Percentiles rank a stretch among this genome's conserved stretches.
These are phyloP conservation scores for Cordyceps fumosorosea DNA, from an alignment of 2,329 filamentous ascomycete genomes.

Conservation along the genomic window DNA sequence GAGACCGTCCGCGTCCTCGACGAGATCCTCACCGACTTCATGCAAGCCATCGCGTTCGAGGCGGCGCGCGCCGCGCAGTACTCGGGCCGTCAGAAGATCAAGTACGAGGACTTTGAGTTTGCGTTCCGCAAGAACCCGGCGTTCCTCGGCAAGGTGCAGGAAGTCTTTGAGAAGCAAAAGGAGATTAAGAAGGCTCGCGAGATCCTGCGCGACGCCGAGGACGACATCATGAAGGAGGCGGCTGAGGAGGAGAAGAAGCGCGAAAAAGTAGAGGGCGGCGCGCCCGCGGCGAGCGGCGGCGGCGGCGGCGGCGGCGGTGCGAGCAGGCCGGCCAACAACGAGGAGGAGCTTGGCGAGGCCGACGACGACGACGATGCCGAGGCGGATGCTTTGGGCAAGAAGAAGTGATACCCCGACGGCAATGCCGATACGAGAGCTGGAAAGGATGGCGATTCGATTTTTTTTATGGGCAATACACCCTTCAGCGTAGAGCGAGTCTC, in stretches of 20 bases:
- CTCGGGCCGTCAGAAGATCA: slow-evolving; percentile 89
- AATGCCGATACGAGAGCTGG: not conserved
- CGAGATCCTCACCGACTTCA: slow-evolving; percentile 94
- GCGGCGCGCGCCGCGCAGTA: slow-evolving; percentile 81
- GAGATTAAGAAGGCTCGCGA: slow-evolving; percentile 79
- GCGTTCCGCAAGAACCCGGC: slow-evolving; percentile 77
- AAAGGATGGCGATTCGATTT: not conserved
- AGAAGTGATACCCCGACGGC: slow-evolving; percentile 21
- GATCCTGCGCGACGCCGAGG: slow-evolving; percentile 62
- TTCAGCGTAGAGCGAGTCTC: not conserved
- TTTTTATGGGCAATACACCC: not conserved
- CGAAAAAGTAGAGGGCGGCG: slow-evolving; percentile 23
- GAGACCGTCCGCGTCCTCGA: slow-evolving; percentile 83
- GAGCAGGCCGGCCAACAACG: slow-evolving; percentile 26
- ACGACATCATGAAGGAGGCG: slow-evolving; percentile 50
- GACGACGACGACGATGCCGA: slow-evolving; percentile 43
- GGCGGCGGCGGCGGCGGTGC: not conserved
- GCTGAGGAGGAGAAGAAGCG: slow-evolving; percentile 36
- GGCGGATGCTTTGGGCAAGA: slow-evolving; percentile 34
- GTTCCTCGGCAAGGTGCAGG: slow-evolving; percentile 83
- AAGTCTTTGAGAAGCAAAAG: slow-evolving; percentile 81
- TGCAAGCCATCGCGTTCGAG: slow-evolving; percentile 87
- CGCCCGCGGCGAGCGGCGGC: not conserved
- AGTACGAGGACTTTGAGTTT: slow-evolving; percentile 96
- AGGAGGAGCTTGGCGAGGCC: slow-evolving; percentile 46